Evolutionary conservation across 73 alveolate species (phyloP), one percentile per base, ranked within the genome.

Genomic region (Urostyla sp.): DNA sequence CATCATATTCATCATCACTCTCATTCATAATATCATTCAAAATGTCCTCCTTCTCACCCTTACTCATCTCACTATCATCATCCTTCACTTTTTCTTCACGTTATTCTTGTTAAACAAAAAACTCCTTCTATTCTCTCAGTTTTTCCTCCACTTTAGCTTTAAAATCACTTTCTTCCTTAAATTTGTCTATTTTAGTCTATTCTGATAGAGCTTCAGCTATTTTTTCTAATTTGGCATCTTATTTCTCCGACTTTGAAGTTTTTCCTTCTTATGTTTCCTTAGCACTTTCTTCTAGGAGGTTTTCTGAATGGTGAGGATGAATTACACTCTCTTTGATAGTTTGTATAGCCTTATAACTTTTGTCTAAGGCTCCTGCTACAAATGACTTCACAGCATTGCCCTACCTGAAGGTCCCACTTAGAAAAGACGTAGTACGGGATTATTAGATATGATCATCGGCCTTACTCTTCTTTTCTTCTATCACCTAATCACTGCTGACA

Each of bases 1-100:
- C 75, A 32, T 53, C 86, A n/a, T 74, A 75, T 4, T 53, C 79
- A 20, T 57, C 77, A 23, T 54, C 79, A 43, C 36, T 67, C 23
- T 75, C 87, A 27, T 59, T 58, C 18, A 57, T 69, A 7, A 43
- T 27, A 57, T 57, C 79, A 37, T 50, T 79, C 10, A 37, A 36
- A 15, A 49, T 43, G 37, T 75, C 74, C 26, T 74, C 54, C 36
- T 27, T 18, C 7, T 67, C 87, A 21, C 43, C 35, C 37, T 56
- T 79, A 24, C 77, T 44, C 6, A 43, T 34, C 18, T 56, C 44
- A 6, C 72, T 46, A 16, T 45, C 81, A 18, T 72, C 52, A 27
- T 46, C 59, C 28, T 45, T 44, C 15, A 21, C 45, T 18, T 43
- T 13, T 2, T 20, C 26, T 44, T 44, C 43, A 36, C 20, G 34